phyloP scores from a whole-genome alignment of 345 rosid species.

The Citrus hindsii region DNA sequence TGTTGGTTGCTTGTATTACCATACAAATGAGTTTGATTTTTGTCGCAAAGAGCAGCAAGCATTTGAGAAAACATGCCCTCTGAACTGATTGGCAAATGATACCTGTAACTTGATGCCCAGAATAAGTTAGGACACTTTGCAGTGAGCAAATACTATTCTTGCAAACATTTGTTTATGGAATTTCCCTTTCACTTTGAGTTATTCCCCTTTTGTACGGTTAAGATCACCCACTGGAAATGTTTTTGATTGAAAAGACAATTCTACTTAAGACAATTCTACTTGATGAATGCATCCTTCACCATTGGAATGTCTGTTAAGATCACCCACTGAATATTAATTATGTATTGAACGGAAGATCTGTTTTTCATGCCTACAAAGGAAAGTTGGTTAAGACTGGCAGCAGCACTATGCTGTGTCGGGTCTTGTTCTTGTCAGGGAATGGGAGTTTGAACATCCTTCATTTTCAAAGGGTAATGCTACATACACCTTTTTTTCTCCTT shows the following conservation, averaged over 20 bases:
- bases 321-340: neutral
- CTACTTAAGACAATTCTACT: neutral
- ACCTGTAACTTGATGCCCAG: constrained; percentile 5
- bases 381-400: neutral
- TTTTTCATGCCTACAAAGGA: neutral
- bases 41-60: constrained; percentile 97
- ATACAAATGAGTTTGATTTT: constrained; percentile 88
- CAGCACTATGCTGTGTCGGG: neutral
- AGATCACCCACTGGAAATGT: constrained; percentile 3
- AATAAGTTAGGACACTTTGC: constrained; percentile 44
- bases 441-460: neutral
- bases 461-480: no score
- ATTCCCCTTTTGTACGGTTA: neutral
- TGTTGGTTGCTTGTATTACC: constrained; percentile 95
- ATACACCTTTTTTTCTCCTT: fast-evolving
- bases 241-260: neutral
- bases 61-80: constrained; percentile 90
- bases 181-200: neutral
- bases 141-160: constrained; percentile 28
- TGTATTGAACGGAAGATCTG: no score
- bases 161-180: constrained; percentile 3
- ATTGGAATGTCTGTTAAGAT: neutral
- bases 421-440: neutral
- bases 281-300: neutral
- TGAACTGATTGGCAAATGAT: constrained; percentile 45